These are phyloP conservation scores for Piper betle DNA, from an alignment of 164 flowering plant genomes.

Conservation along the genomic window DNA sequence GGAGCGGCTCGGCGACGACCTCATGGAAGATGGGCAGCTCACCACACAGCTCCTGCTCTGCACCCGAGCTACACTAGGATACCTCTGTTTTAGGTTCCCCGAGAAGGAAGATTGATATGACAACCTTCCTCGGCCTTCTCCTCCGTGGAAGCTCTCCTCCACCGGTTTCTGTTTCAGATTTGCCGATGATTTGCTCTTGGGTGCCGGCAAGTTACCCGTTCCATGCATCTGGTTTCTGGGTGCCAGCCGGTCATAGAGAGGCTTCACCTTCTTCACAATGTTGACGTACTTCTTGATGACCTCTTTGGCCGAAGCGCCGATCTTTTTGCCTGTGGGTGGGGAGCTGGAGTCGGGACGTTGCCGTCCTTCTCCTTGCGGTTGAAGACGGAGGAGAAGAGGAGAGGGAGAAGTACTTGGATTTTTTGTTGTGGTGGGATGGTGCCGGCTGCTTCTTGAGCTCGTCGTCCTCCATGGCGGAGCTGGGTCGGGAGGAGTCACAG, in stretches of 20 bases:
- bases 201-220: not conserved
- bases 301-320: slow-evolving; percentile 46
- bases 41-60: slow-evolving; percentile 30
- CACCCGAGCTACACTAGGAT: slow-evolving; percentile 18
- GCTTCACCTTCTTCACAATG: slow-evolving; percentile 43
- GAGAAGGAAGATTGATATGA: slow-evolving; percentile 39
- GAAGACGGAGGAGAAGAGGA: slow-evolving; percentile 70
- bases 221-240: slow-evolving; percentile 18
- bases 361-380: slow-evolving; percentile 31
- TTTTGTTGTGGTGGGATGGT: slow-evolving; percentile 8
- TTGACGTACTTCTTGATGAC: slow-evolving; percentile 68
- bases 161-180: not conserved
- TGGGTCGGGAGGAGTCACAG: slow-evolving; percentile 6
- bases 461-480: slow-evolving; percentile 45
- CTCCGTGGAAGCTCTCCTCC: not conserved
- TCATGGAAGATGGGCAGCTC: slow-evolving; percentile 89
- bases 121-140: not conserved
- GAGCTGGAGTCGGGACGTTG: not conserved
- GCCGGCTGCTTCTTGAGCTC: slow-evolving; percentile 4
- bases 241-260: slow-evolving; percentile 66
- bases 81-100: slow-evolving; percentile 44
- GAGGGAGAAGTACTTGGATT: slow-evolving; percentile 44
- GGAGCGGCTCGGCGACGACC: slow-evolving; percentile 87
- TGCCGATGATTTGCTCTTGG: not conserved
- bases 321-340: slow-evolving; percentile 19